phyloP scores from a whole-genome alignment of 371 early-diverging fungal species.

The Gilbertella persicaria region DNA sequence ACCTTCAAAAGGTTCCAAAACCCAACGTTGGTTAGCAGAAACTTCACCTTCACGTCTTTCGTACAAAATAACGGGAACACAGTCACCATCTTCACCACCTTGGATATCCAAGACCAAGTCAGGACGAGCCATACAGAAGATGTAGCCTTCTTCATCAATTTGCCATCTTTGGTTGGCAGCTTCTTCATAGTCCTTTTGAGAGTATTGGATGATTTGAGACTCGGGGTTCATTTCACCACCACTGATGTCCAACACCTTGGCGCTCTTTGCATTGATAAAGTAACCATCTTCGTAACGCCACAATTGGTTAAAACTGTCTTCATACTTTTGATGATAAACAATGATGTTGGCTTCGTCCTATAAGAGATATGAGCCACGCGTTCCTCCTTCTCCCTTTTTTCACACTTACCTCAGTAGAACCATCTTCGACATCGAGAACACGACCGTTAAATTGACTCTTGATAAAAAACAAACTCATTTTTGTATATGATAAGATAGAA shows the following conservation, averaged over 20 bases:
- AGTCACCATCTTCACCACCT: constrained; percentile 29
- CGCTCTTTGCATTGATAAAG: constrained; percentile 35
- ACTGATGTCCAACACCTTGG: constrained; percentile 32
- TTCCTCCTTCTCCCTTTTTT: not conserved
- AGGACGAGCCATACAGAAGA: constrained; percentile 23
- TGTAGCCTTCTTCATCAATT: constrained; percentile 34
- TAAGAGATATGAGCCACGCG: not conserved
- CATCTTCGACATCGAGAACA: constrained; percentile 31
- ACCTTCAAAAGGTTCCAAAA: constrained; percentile 11
- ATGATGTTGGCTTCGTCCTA: constrained; percentile 31
- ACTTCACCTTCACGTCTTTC: constrained; percentile 32
- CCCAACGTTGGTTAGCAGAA: constrained; percentile 37
- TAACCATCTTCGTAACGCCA: constrained; percentile 36
- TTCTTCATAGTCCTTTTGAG: constrained; percentile 28
- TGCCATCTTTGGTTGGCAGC: constrained; percentile 39
- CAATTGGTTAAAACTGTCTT: constrained; percentile 28
- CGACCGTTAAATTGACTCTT: constrained; percentile 32
- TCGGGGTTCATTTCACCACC: constrained; percentile 36
- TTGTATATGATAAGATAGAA: not conserved
- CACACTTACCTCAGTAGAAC: constrained; percentile 30
- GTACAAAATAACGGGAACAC: constrained; percentile 30
- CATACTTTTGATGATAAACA: constrained; percentile 28
- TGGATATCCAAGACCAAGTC: constrained; percentile 38
- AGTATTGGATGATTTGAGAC: constrained; percentile 31
- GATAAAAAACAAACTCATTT: constrained; percentile 13